These are phyloP conservation scores for Hanseniaspora valbyensis DNA, from an alignment of 805 yeast species.

Conservation along the genomic window DNA sequence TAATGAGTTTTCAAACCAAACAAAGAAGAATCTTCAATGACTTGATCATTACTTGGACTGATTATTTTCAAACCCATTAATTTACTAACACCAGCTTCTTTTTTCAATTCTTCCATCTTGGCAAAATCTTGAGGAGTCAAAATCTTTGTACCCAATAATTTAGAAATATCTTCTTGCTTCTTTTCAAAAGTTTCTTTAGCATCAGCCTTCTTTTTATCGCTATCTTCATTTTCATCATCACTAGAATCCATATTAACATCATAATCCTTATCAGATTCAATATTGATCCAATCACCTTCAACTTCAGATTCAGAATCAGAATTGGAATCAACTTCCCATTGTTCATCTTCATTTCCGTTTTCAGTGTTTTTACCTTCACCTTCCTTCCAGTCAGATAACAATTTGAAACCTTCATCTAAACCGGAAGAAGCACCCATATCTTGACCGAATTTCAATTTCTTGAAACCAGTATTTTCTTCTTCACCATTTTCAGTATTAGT, in stretches of 20 bases:
- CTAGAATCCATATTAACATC: conserved; percentile 41
- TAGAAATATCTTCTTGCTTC: conserved; percentile 39
- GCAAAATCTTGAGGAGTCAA: conserved; percentile 98
- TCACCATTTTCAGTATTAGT: conserved; percentile 32
- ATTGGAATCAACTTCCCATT: conserved; percentile 31
- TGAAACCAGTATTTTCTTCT: conserved; percentile 44
- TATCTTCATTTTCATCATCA: conserved; percentile 30
- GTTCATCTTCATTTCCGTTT: conserved; percentile 50
- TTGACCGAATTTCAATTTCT: conserved; percentile 57
- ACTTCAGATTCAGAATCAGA: conserved; percentile 20
- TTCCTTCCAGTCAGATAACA: conserved; percentile 68
- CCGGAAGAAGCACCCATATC: conserved; percentile 45
- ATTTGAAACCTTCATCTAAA: conserved; percentile 85
- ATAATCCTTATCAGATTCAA: conserved; percentile 27
- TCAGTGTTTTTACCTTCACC: conserved; percentile 39
- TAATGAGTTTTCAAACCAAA: conserved; percentile 64
- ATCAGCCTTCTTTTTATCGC: conserved; percentile 19
- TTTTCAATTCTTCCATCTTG: conserved; percentile 75
- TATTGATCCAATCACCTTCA: conserved; percentile 32
- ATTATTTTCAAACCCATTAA: conserved; percentile 47
- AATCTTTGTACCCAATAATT: conserved; percentile 60
- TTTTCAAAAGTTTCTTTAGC: conserved; percentile 31
- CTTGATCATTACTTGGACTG: conserved; percentile 51
- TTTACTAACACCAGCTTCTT: conserved; percentile 77
- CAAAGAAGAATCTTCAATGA: conserved; percentile 66